Base-by-base conservation (phyloP, 73 alveolate species). In the Uronychia binucleata region DNA sequence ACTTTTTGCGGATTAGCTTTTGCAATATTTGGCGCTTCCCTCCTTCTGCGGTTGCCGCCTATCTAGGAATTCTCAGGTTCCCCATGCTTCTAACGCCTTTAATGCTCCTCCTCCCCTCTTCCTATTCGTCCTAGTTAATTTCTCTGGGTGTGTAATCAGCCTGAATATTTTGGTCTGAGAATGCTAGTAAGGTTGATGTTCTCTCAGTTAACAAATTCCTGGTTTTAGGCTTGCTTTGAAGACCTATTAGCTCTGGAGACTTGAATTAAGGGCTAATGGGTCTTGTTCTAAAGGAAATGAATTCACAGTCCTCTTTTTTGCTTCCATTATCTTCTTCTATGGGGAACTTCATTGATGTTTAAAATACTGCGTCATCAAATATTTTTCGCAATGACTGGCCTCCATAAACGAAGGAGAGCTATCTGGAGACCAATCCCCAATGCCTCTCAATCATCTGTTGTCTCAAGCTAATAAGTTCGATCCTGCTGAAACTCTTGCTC, bases 401-500 rank as follows among this genome's bases (percentile, higher is more conserved):
- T 46, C 67, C 67, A 46, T 46, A 46, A 46, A 46, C 19, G 19
- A 46, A 46, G 67, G 67, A 11, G n/a, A 46, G 19, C 19, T 46
- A 19, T 19, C 19, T 46, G n/a, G 5, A 46, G 19, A 19, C 67
- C 19, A 46, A 19, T 46, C 19, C 19, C 67, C 67, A 46, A 11
- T 46, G 19, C 67, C 19, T 46, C 19, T 46, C 67, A 46, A 46
- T 46, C n/a, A 74, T 81, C 46, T 35, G 33, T 0, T 78, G 58
- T 57, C 88, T 79, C 28, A 81, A 29, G 0, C 59, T 81, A 8
- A 88, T 88, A 11, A 88, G 67, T 26, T 88, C 74, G 25, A 26
- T 27, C 26, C 93, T 60, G 28, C 81, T 79, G 75, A 27, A 75
- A 0, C 35, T 33, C 74, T 82, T 80, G 28, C 31, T 32, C 1